These are phyloP conservation scores for Scenedesmus sp. DNA, from an alignment of 163 green algal species.

Conservation along the genomic window DNA sequence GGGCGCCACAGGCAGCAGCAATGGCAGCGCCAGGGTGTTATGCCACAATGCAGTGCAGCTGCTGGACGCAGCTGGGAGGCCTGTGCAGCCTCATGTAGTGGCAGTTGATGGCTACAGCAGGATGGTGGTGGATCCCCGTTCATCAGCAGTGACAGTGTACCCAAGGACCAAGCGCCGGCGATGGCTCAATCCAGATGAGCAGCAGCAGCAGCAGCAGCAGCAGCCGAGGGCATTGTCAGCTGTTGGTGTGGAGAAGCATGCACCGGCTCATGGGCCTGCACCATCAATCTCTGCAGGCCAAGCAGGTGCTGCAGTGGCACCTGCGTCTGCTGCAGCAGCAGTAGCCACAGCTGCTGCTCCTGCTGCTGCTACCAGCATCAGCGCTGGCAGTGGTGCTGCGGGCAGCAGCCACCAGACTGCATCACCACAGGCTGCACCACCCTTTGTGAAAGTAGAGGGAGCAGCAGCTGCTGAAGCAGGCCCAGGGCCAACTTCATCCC, in stretches of 20 bases:
- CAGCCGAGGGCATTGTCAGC: not conserved
- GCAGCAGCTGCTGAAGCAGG: not conserved
- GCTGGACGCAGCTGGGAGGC: not conserved
- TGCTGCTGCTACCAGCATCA: not conserved
- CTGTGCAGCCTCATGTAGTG: not conserved
- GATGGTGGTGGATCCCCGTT: not conserved
- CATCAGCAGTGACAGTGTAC: not conserved
- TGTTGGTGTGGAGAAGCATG: no score
- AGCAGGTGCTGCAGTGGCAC: not conserved
- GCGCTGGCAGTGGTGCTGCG: not conserved
- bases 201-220: not conserved
- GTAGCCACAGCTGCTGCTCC: not conserved
- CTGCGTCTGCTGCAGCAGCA: not conserved
- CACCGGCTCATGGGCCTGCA: no score
- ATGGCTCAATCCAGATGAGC: no score
- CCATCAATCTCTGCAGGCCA: not conserved
- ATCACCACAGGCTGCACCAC: not conserved
- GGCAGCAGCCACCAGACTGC: not conserved
- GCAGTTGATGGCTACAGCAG: constrained; percentile 14
- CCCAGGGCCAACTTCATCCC: not conserved
- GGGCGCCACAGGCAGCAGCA: constrained; percentile 19
- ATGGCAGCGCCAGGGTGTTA: not conserved
- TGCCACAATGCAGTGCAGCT: not conserved
- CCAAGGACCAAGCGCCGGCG: constrained; percentile 22
- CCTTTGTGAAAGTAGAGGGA: not conserved